These are phyloP conservation scores for Chaetomiaceae sp. DNA, from an alignment of 2,329 filamentous ascomycete genomes.

Conservation along the genomic window DNA sequence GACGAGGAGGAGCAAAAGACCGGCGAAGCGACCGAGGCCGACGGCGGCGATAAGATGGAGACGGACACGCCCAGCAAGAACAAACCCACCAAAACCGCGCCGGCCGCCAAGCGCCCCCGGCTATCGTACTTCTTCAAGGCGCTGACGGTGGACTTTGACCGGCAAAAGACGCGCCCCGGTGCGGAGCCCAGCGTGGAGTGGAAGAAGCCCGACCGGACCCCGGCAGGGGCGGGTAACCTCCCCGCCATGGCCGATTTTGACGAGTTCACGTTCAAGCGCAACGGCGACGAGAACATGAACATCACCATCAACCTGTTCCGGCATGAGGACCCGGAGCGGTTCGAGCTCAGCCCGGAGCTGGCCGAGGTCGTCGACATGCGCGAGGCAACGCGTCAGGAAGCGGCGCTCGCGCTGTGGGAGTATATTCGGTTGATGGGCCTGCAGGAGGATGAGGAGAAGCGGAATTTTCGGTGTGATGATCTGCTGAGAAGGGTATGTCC, in stretches of 20 bases:
- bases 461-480: conserved; percentile 86
- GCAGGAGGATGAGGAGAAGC: conserved; percentile 92
- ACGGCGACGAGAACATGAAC: conserved; percentile 88
- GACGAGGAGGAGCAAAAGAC: conserved; percentile 43
- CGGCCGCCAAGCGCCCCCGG: conserved; percentile 40
- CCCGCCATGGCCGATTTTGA: conserved; percentile 76
- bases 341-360: conserved; percentile 70
- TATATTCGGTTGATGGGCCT: conserved; percentile 83
- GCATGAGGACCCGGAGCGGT: conserved; percentile 83
- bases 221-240: conserved; percentile 45
- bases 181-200: conserved; percentile 67
- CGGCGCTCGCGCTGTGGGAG: conserved; percentile 90
- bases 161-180: conserved; percentile 52
- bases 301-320: conserved; percentile 81
- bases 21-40: conserved; percentile 39
- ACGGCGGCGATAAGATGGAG: conserved; percentile 52
- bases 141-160: conserved; percentile 71
- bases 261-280: conserved; percentile 84
- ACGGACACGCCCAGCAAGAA: conserved; percentile 43
- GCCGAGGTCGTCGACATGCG: conserved; percentile 80
- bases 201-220: conserved; percentile 68
- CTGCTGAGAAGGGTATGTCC: conserved; percentile 67
- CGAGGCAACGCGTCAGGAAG: conserved; percentile 82
- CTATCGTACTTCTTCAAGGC: conserved; percentile 79
- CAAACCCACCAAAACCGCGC: conserved; percentile 36